Percentiles rank a stretch among this genome's conserved stretches.
Conservation (phyloP, 2,329 filamentous ascomycete species). For the Waltergamsia citrina region DNA sequence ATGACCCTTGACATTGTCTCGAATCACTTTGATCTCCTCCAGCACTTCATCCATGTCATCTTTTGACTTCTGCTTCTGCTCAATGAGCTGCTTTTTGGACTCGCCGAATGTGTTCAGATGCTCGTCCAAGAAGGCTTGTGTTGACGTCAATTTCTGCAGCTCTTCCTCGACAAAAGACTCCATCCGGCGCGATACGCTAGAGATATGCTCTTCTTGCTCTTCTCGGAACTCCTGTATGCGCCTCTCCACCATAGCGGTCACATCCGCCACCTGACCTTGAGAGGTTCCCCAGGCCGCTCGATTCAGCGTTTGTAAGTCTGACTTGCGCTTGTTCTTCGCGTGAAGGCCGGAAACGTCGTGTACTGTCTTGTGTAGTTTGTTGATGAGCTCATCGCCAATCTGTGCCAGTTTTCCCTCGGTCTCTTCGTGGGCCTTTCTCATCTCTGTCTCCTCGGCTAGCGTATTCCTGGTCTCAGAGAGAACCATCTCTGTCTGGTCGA, state of each 20-base stretch:
- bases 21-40: conserved; percentile 82
- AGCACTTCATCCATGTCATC: conserved; percentile 86
- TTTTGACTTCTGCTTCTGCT: conserved; percentile 59
- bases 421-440: conserved; percentile 75
- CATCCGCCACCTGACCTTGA: conserved; percentile 63
- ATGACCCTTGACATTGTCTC: conserved; percentile 77
- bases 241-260: conserved; percentile 68
- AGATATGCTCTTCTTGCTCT: conserved; percentile 64
- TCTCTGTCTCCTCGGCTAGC: conserved; percentile 67
- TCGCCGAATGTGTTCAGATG: conserved; percentile 59
- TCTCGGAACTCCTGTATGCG: conserved; percentile 63
- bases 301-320: conserved; percentile 74
- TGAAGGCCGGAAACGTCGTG: conserved; percentile 72
- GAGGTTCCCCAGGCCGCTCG: conserved; percentile 69
- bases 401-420: conserved; percentile 71
- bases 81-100: conserved; percentile 58
- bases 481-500: conserved; percentile 83
- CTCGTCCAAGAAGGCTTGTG: conserved; percentile 60
- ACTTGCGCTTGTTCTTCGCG: conserved; percentile 78
- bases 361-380: conserved; percentile 69
- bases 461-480: conserved; percentile 66
- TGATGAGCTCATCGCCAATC: conserved; percentile 68
- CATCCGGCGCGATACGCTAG: conserved; percentile 61
- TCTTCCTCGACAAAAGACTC: conserved; percentile 68
- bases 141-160: conserved; percentile 58